Percentiles rank a stretch among this genome's conserved stretches.
Evolutionary conservation across 345 rosid species (phyloP).

Genomic region (Eutrema japonicum): DNA sequence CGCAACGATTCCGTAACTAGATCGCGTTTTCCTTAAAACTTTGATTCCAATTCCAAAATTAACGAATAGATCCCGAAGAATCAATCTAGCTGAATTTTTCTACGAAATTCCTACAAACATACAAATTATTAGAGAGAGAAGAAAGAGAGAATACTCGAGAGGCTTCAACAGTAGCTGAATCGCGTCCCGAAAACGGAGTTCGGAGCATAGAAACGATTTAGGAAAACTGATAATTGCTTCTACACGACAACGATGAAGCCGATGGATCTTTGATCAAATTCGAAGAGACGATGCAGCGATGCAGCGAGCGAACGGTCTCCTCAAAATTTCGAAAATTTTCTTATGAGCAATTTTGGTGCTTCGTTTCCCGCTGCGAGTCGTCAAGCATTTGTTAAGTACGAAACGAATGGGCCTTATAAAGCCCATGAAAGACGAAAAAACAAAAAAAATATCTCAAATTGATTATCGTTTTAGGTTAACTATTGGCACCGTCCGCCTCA

Average conservation of each 20-base stretch:
- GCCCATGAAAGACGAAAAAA: neutral
- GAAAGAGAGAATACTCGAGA: constrained; percentile 15
- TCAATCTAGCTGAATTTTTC: neutral
- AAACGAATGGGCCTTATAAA: constrained; percentile 18
- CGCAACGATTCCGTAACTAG: constrained; percentile 23
- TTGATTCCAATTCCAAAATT: constrained; percentile 10
- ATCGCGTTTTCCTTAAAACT: neutral
- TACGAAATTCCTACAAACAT: neutral
- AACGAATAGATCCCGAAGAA: constrained; percentile 8
- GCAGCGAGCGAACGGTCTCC: constrained; percentile 19
- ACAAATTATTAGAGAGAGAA: neutral
- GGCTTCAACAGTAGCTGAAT: constrained; percentile 16
- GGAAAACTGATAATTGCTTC: neutral
- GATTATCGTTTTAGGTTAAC: no score
- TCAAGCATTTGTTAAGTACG: neutral
- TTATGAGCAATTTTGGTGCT: neutral
- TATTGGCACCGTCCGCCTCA: no score
- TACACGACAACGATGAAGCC: constrained; percentile 8
- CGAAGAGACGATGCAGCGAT: constrained; percentile 27
- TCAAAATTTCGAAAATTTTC: constrained; percentile 25
- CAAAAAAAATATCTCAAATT: no score
- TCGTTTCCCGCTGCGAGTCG: constrained; percentile 20
- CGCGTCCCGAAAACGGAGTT: constrained; percentile 10
- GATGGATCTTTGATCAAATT: constrained; percentile 21
- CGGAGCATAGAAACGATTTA: neutral